Percentiles rank a stretch among this genome's conserved stretches.
phyloP scores from a whole-genome alignment of 331 rosid species.

The Rosa hybrid region DNA sequence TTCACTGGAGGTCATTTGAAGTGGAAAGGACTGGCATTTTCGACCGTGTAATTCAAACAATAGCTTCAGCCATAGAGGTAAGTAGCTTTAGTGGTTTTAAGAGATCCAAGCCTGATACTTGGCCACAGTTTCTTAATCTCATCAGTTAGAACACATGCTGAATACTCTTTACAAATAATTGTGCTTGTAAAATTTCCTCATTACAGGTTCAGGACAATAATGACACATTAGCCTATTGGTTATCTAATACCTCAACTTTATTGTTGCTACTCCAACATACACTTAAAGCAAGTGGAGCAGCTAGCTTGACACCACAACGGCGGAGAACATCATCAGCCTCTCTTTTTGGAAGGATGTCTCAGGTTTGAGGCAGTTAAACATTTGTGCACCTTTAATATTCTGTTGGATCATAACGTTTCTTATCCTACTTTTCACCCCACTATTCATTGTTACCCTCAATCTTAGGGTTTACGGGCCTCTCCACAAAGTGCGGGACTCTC shows the following conservation, averaged over 20 bases:
- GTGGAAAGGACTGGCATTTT: slow-evolving; percentile 92
- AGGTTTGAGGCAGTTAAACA: slow-evolving; percentile 45
- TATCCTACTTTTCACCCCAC: slow-evolving; percentile 1
- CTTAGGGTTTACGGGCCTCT: slow-evolving; percentile 86
- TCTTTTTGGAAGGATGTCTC: slow-evolving; percentile 98
- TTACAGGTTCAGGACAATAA: slow-evolving; percentile 84
- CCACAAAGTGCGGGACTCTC: slow-evolving; percentile 92
- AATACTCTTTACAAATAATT: slow-evolving; percentile 26
- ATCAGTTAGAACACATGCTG: slow-evolving; percentile 10
- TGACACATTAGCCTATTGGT: slow-evolving; percentile 92
- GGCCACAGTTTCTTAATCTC: slow-evolving; percentile 25
- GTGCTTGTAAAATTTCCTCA: slow-evolving; percentile 30
- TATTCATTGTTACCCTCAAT: slow-evolving; percentile 18
- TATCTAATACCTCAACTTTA: slow-evolving; percentile 89
- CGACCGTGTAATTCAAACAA: slow-evolving; percentile 85
- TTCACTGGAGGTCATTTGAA: slow-evolving; percentile 98
- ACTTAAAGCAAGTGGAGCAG: slow-evolving; percentile 97
- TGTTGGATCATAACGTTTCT: slow-evolving; percentile 23
- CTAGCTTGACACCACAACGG: slow-evolving; percentile 96
- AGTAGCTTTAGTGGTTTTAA: slow-evolving; percentile 27
- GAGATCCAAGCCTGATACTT: slow-evolving; percentile 12
- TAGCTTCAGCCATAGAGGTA: slow-evolving; percentile 95
- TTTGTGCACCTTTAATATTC: background rate
- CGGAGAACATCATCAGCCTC: slow-evolving; percentile 85
- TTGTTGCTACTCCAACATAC: slow-evolving; percentile 93